Evolutionary conservation across 2,329 filamentous ascomycete species (phyloP).

Genomic region (Trichoderma gracile): DNA sequence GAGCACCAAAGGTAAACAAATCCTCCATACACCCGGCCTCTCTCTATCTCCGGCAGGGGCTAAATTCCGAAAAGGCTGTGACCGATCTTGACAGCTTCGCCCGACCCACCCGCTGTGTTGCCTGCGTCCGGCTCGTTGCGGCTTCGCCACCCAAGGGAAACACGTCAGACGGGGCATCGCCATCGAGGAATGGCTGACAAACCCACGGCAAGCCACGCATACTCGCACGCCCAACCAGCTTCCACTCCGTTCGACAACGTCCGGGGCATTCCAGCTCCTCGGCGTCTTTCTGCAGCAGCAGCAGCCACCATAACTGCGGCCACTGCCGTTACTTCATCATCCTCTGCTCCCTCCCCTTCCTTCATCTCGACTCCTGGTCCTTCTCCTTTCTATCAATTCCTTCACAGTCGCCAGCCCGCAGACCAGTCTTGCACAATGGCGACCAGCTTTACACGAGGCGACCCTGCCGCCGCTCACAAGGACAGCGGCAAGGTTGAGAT

Average conservation of each 20-base stretch:
- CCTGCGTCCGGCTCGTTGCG: slow-evolving; percentile 21
- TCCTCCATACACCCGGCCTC: neutral
- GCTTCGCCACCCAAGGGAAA: slow-evolving; percentile 25
- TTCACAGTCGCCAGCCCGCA: neutral
- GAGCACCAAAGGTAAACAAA: neutral
- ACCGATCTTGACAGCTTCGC: slow-evolving; percentile 15
- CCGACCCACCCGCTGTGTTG: slow-evolving; percentile 15
- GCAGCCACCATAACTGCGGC: slow-evolving; percentile 18
- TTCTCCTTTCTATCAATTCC: slow-evolving; percentile 13
- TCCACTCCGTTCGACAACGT: slow-evolving; percentile 38
- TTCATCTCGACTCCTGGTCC: slow-evolving; percentile 23
- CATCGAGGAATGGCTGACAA: slow-evolving; percentile 41
- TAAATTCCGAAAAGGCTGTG: slow-evolving; percentile 24
- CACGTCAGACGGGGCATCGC: slow-evolving; percentile 30
- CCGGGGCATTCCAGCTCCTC: slow-evolving; percentile 27
- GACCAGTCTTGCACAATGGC: slow-evolving; percentile 33
- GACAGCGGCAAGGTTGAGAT: slow-evolving; percentile 50
- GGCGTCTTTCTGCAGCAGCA: slow-evolving; percentile 16
- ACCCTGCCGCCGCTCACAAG: slow-evolving; percentile 29
- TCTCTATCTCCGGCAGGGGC: slow-evolving; percentile 19
- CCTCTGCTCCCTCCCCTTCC: slow-evolving; percentile 7
- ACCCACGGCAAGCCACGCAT: slow-evolving; percentile 33
- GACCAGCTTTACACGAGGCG: slow-evolving; percentile 30
- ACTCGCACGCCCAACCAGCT: slow-evolving; percentile 31
- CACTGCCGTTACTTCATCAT: slow-evolving; percentile 19